Evolutionary conservation across 1,139 yeast species (phyloP).

Genomic region (Candida labiduridarum): DNA sequence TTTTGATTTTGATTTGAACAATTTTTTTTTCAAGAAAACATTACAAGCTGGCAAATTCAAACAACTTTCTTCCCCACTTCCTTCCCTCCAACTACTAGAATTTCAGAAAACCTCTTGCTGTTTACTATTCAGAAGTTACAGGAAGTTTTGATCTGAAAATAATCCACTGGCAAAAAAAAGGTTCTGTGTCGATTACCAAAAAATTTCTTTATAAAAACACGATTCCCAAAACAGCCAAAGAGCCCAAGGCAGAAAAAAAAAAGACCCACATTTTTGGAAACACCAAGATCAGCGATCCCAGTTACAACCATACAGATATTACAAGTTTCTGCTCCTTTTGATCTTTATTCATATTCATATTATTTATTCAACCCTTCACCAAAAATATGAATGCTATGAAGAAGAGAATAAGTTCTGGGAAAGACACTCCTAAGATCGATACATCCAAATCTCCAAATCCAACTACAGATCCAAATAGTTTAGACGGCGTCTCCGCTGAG

Average conservation of each 20-base stretch:
- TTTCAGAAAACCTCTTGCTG: too few species aligned
- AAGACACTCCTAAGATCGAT: slow-evolving; percentile 11
- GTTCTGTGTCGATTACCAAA: too few species aligned
- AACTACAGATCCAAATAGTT: slow-evolving; percentile 10
- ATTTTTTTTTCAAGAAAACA: background rate
- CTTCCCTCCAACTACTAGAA: too few species aligned
- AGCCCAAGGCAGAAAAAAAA: background rate
- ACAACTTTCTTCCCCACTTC: too few species aligned
- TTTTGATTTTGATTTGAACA: background rate
- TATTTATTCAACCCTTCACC: background rate
- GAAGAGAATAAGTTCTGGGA: slow-evolving; percentile 23
- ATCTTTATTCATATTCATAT: background rate
- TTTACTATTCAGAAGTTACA: too few species aligned
- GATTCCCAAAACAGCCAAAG: background rate
- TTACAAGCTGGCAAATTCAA: too few species aligned
- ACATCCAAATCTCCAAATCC: slow-evolving; percentile 9
- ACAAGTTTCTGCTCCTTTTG: background rate
- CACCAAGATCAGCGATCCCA: background rate
- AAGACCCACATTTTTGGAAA: background rate
- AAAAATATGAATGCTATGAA: slow-evolving; percentile 23
- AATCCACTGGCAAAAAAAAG: background rate
- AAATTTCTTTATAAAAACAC: background rate
- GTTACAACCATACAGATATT: background rate
- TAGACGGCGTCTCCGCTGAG: slow-evolving; percentile 57
- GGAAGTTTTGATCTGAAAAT: too few species aligned